phyloP scores from a whole-genome alignment of 2,329 filamentous ascomycete species.

The Verticillium alfalfae region DNA sequence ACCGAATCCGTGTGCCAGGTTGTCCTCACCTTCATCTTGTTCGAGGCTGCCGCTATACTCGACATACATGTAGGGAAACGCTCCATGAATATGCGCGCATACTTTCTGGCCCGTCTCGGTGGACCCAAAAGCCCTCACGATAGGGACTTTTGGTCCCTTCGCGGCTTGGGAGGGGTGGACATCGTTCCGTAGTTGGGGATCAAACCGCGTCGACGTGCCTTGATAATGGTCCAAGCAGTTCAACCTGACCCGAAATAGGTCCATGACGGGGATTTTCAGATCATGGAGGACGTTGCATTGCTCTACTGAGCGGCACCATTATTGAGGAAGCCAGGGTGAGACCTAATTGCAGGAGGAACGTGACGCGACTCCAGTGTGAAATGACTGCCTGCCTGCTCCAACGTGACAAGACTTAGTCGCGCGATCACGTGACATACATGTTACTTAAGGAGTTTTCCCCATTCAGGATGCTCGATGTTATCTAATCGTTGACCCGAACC shows the following conservation, averaged over 20 bases:
- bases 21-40: slow-evolving; percentile 58
- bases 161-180: slow-evolving; percentile 51
- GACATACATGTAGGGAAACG: slow-evolving; percentile 92
- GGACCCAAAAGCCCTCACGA: slow-evolving; percentile 85
- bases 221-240: slow-evolving; percentile 98
- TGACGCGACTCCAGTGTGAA: neutral
- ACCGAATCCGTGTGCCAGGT: neutral
- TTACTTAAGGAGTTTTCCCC: neutral
- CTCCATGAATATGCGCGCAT: slow-evolving; percentile 91
- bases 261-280: slow-evolving; percentile 32
- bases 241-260: slow-evolving; percentile 81
- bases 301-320: neutral
- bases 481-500: neutral
- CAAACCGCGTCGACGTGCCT: slow-evolving; percentile 68
- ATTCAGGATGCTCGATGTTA: neutral
- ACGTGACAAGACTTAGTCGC: slow-evolving; percentile 9
- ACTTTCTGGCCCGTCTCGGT: slow-evolving; percentile 95
- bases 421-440: slow-evolving; percentile 8
- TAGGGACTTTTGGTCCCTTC: slow-evolving; percentile 69
- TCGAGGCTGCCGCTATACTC: slow-evolving; percentile 70
- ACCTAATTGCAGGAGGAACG: neutral
- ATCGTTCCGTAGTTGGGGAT: slow-evolving; percentile 70
- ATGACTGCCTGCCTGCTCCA: neutral
- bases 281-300: slow-evolving; percentile 3
- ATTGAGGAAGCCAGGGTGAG: neutral